Conservation (phyloP, 345 rosid species). For the Erysimum cheiranthoides region DNA sequence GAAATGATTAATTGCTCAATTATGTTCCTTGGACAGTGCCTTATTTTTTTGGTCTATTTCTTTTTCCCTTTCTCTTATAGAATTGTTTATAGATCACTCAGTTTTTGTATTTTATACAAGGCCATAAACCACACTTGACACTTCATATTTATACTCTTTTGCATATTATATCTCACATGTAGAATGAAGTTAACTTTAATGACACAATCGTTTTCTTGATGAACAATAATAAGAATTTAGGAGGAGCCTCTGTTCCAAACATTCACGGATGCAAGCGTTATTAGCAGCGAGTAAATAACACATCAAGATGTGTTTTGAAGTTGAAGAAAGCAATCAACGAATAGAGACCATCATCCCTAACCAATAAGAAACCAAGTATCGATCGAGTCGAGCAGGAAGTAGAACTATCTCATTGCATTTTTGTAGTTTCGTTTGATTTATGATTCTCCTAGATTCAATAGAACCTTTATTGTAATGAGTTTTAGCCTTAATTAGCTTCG, state of each 20-base stretch:
- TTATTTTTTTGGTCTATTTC: neutral
- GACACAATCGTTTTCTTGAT: neutral
- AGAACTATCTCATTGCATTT: neutral
- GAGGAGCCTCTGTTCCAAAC: neutral
- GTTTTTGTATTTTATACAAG: slow-evolving; percentile 12
- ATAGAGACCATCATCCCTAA: neutral
- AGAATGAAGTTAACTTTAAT: neutral
- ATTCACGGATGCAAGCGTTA: slow-evolving; percentile 7
- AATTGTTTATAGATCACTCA: neutral
- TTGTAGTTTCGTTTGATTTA: too few species aligned
- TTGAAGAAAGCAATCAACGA: neutral
- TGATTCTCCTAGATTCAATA: too few species aligned
- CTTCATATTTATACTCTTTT: neutral
- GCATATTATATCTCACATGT: neutral
- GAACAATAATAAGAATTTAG: neutral
- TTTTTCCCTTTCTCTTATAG: neutral
- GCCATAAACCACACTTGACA: neutral
- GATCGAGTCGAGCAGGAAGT: neutral
- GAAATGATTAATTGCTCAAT: slow-evolving; percentile 31
- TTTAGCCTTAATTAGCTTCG: too few species aligned
- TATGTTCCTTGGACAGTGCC: neutral
- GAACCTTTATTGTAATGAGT: too few species aligned
- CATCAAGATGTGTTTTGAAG: neutral
- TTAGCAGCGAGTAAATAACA: neutral
- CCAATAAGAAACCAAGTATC: neutral